These are phyloP conservation scores for Gloeostereum incarnatum DNA, from an alignment of 768 basidiomycete genomes.

Conservation along the genomic window DNA sequence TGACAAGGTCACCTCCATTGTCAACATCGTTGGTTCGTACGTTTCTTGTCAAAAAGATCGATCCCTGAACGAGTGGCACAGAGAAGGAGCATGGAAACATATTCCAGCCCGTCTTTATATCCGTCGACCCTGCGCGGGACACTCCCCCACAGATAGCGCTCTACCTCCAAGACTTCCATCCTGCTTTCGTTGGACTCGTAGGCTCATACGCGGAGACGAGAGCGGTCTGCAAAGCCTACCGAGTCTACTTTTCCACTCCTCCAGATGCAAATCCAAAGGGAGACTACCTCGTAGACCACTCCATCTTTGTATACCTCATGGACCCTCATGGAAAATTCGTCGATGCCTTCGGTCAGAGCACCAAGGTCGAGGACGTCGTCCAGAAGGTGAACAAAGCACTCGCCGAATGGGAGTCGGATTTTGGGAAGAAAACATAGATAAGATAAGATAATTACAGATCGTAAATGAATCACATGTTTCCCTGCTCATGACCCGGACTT, in stretches of 20 bases:
- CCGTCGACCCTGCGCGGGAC: conserved; percentile 95
- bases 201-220: conserved; percentile 84
- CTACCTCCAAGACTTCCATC: conserved; percentile 84
- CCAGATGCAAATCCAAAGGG: conserved; percentile 79
- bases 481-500: too few species aligned
- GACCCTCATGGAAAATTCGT: conserved; percentile 91
- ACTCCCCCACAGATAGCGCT: conserved; percentile 45
- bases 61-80: conserved; percentile 15
- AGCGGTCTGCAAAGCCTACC: conserved; percentile 86
- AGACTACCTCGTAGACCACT: conserved; percentile 96
- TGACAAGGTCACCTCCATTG: conserved; percentile 82
- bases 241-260: conserved; percentile 97
- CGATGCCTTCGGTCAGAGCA: conserved; percentile 90
- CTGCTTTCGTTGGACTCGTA: conserved; percentile 78
- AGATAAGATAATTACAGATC: too few species aligned
- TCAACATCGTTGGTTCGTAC: conserved; percentile 61
- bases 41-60: not conserved
- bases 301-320: conserved; percentile 98
- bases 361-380: conserved; percentile 57
- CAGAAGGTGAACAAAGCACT: conserved; percentile 46
- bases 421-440: too few species aligned
- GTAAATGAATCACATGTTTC: too few species aligned
- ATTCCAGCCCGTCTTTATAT: conserved; percentile 89
- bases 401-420: conserved; percentile 31
- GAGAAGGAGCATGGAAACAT: conserved; percentile 62